Evolutionary conservation across 768 basidiomycete genomes (phyloP).

Genomic region (Naganishia friedmannii): DNA sequence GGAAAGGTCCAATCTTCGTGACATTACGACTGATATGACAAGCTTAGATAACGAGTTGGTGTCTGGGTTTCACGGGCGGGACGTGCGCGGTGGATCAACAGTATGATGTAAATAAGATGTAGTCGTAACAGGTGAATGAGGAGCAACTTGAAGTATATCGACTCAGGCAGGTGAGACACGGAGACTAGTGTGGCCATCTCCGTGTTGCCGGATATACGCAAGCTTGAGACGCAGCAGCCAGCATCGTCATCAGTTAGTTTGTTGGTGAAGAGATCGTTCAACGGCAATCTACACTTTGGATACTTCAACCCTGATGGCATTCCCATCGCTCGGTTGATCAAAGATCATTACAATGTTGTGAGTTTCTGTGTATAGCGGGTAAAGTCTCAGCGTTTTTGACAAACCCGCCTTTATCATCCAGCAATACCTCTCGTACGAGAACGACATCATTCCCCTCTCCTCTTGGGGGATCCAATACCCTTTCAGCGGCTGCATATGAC

Average conservation of each 20-base stretch:
- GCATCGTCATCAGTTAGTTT: neutral
- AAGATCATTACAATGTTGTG: neutral
- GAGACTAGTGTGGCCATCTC: neutral
- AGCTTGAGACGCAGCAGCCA: neutral
- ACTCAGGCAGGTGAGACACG: constrained; percentile 10
- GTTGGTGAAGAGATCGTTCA: neutral
- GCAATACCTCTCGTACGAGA: constrained; percentile 12
- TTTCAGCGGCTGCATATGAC: constrained; percentile 30
- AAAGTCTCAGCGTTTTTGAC: neutral
- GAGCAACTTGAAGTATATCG: neutral
- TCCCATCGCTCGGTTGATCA: neutral
- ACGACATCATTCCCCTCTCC: constrained; percentile 14
- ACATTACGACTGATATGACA: constrained; percentile 31
- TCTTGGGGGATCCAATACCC: constrained; percentile 9
- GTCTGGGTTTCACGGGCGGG: no score
- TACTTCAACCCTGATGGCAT: neutral
- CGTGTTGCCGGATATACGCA: neutral
- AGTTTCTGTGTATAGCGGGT: neutral
- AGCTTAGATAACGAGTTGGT: no score
- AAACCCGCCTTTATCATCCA: neutral
- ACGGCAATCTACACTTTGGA: neutral
- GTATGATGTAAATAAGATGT: neutral
- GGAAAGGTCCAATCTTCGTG: constrained; percentile 48
- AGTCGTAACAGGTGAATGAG: neutral
- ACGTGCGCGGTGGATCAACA: no score